Evolutionary conservation across 2,329 filamentous ascomycete species (phyloP).

Genomic region (Chaetomium strumarium): DNA sequence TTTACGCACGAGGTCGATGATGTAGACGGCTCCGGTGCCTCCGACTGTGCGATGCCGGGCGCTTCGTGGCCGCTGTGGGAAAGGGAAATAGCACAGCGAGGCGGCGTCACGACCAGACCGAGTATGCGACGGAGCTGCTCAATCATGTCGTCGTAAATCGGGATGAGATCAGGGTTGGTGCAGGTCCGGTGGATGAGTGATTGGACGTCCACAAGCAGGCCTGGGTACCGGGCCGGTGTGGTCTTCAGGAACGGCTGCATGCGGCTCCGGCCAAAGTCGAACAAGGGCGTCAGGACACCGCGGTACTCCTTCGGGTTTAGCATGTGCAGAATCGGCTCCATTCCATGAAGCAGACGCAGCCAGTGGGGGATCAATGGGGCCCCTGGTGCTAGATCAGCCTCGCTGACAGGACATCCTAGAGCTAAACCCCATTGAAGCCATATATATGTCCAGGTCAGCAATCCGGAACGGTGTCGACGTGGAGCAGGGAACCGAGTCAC

Average conservation of each 20-base stretch:
- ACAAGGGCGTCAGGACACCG: slow-evolving; percentile 3
- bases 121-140: slow-evolving; percentile 9
- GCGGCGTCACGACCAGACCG: neutral
- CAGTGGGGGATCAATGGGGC: slow-evolving; percentile 7
- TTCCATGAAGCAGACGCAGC: slow-evolving; percentile 7
- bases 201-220: slow-evolving; percentile 5
- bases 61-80: neutral
- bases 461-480: neutral
- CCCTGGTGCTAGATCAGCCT: neutral
- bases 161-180: neutral
- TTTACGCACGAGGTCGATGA: neutral
- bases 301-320: slow-evolving; percentile 1
- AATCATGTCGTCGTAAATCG: slow-evolving; percentile 6
- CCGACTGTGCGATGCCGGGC: neutral
- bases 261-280: slow-evolving; percentile 6
- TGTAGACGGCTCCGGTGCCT: too few relatives aligned
- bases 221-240: slow-evolving; percentile 1
- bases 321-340: slow-evolving; percentile 8
- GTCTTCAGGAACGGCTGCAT: neutral
- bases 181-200: neutral
- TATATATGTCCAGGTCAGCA: neutral
- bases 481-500: neutral
- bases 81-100: neutral
- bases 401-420: slow-evolving; percentile 4
- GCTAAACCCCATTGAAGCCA: neutral